Evolutionary conservation across 2,329 filamentous ascomycete species (phyloP).

Genomic region (Pyrenophora graminea): DNA sequence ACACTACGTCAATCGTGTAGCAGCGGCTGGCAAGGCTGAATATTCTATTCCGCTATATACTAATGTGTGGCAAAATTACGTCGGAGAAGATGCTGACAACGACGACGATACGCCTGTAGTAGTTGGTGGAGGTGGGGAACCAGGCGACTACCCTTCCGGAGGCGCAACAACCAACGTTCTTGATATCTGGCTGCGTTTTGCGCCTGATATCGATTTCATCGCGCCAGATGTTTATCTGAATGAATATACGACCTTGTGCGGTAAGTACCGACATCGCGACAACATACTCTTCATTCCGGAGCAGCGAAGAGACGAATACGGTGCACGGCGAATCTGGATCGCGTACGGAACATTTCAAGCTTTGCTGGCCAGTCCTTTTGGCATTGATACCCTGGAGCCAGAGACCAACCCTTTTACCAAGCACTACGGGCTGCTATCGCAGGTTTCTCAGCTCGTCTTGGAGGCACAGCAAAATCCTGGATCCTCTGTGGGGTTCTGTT

Average conservation of each 20-base stretch:
- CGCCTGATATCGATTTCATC: conserved; percentile 52
- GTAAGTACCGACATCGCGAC: conserved; percentile 50
- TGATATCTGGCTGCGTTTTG: conserved; percentile 54
- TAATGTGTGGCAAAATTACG: conserved; percentile 54
- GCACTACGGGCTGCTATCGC: conserved; percentile 49
- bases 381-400: conserved; percentile 49
- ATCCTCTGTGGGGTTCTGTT: conserved; percentile 50
- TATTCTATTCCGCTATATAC: conserved; percentile 53
- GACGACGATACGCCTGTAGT: conserved; percentile 42
- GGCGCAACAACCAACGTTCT: conserved; percentile 35
- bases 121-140: conserved; percentile 50
- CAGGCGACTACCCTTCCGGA: conserved; percentile 56
- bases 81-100: conserved; percentile 16
- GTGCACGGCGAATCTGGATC: conserved; percentile 31
- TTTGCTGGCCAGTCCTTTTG: conserved; percentile 30
- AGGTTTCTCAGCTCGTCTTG: conserved; percentile 43
- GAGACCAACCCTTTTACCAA: conserved; percentile 40
- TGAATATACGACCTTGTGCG: conserved; percentile 52
- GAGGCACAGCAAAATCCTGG: conserved; percentile 41
- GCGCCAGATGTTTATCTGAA: conserved; percentile 57
- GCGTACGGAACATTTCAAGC: conserved; percentile 30
- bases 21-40: conserved; percentile 47
- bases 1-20: conserved; percentile 49
- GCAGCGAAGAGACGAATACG: conserved; percentile 54
- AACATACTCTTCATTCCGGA: conserved; percentile 59